phyloP scores from a whole-genome alignment of 2,329 filamentous ascomycete species.

The Fusarium sp. region DNA sequence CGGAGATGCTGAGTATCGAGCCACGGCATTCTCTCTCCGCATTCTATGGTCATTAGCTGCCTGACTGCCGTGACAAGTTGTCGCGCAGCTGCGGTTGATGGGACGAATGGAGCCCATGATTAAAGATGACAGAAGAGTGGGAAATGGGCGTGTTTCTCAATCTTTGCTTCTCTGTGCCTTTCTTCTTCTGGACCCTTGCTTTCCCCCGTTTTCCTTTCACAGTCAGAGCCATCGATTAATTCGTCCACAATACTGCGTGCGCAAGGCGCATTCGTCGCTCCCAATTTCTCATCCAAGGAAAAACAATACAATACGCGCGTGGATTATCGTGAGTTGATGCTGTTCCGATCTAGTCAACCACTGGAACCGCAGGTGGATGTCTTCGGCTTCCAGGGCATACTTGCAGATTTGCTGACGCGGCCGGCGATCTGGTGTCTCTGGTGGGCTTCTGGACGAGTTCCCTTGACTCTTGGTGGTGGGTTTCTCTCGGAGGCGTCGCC shows the following conservation, averaged over 20 bases:
- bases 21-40: constrained; percentile 27
- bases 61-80: constrained; percentile 26
- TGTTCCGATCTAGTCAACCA: constrained; percentile 26
- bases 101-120: not conserved
- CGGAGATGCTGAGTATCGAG: constrained; percentile 11
- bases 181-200: not conserved
- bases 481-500: constrained; percentile 8
- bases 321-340: not conserved
- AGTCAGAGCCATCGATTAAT: constrained; percentile 3
- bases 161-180: constrained; percentile 3
- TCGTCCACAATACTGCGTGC: not conserved
- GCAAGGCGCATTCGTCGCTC: not conserved
- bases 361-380: constrained; percentile 13
- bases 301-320: not conserved
- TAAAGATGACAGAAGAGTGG: not conserved
- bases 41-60: not conserved
- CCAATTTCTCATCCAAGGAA: not conserved
- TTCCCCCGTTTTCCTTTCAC: not conserved
- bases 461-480: not conserved
- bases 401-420: constrained; percentile 34
- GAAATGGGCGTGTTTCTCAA: constrained; percentile 3
- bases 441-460: constrained; percentile 5
- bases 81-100: constrained; percentile 1
- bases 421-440: constrained; percentile 34
- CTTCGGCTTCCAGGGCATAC: constrained; percentile 21